A percentile compares a stretch with the other conserved stretches of the same genome.
These are phyloP conservation scores for Anastatica hierochuntica DNA, from an alignment of 345 rosid genomes.

Conservation along the genomic window DNA sequence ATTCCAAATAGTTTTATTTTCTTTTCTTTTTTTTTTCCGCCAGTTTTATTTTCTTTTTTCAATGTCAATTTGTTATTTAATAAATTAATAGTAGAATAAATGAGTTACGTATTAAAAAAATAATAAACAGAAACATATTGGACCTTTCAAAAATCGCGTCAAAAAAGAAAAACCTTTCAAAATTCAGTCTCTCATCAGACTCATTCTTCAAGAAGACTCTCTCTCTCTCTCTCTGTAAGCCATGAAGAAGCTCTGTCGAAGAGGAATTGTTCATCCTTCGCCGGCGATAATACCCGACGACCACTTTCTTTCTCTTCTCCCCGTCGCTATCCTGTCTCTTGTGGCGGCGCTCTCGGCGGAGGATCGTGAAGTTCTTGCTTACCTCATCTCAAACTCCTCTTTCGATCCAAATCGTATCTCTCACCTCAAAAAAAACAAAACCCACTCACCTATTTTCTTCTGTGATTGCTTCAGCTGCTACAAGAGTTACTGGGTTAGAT, in stretches of 20 bases:
- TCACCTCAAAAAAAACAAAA: conserved; percentile 1
- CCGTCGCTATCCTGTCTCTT: conserved; percentile 60
- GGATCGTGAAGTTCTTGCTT: conserved; percentile 52
- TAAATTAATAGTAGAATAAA: no score
- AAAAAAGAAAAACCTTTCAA: no score
- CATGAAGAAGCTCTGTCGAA: conserved; percentile 68
- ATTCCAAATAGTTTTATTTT: no score
- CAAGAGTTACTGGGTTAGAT: conserved; percentile 62
- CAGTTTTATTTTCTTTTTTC: no score
- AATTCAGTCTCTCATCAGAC: no score
- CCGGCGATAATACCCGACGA: conserved; percentile 36
- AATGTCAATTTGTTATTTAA: no score
- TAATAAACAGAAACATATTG: no score
- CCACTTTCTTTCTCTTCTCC: conserved; percentile 56
- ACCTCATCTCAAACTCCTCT: conserved; percentile 44
- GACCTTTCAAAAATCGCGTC: no score
- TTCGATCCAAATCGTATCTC: no score
- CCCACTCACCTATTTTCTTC: conserved; percentile 40
- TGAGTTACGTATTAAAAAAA: no score
- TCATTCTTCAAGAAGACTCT: conserved; percentile 16
- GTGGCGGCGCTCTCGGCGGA: conserved; percentile 49
- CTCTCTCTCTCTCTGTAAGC: not conserved
- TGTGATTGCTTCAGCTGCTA: conserved; percentile 70
- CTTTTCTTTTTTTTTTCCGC: no score
- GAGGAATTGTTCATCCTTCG: conserved; percentile 62